These are phyloP conservation scores for Globisporangium abappressorium DNA, from an alignment of 352 stramenopile species.

Conservation along the genomic window DNA sequence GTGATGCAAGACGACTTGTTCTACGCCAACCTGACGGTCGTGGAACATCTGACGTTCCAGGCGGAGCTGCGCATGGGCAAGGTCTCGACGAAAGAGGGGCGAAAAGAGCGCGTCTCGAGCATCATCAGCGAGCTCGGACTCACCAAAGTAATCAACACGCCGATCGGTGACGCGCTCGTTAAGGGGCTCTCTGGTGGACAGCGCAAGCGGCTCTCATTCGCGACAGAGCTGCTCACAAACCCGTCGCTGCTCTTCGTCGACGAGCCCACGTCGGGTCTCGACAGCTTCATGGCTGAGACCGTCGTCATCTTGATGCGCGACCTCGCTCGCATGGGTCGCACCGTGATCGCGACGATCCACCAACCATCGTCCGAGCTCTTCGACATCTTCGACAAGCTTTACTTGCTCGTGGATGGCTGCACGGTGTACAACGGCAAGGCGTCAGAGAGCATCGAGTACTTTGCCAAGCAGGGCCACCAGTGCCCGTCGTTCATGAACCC, in stretches of 20 bases:
- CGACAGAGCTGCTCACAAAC: conserved; percentile 74
- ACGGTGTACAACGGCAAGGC: conserved; percentile 38
- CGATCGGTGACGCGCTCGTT: conserved; percentile 35
- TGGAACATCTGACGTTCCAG: conserved; percentile 82
- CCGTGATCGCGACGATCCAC: conserved; percentile 85
- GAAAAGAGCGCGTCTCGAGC: conserved; percentile 22
- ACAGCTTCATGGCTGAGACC: conserved; percentile 40
- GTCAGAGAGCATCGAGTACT: conserved; percentile 34
- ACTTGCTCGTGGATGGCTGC: conserved; percentile 33
- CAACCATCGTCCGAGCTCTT: conserved; percentile 59
- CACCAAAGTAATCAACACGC: conserved; percentile 38
- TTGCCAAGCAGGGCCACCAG: conserved; percentile 24
- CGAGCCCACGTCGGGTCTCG: conserved; percentile 62
- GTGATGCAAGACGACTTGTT: conserved; percentile 89
- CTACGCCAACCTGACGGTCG: conserved; percentile 75
- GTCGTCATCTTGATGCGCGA: conserved; percentile 38
- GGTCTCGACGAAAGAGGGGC: conserved; percentile 18
- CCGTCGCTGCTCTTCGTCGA: conserved; percentile 76
- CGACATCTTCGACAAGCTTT: conserved; percentile 36
- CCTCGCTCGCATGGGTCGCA: conserved; percentile 71
- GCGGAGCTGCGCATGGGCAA: conserved; percentile 62
- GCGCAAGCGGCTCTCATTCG: conserved; percentile 75
- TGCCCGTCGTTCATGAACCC: conserved; percentile 43
- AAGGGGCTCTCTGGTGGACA: conserved; percentile 69
- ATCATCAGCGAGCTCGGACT: conserved; percentile 48